Evolutionary conservation across 2,329 filamentous ascomycete genomes (phyloP).

Genomic region (Exutisphaerella laricina): DNA sequence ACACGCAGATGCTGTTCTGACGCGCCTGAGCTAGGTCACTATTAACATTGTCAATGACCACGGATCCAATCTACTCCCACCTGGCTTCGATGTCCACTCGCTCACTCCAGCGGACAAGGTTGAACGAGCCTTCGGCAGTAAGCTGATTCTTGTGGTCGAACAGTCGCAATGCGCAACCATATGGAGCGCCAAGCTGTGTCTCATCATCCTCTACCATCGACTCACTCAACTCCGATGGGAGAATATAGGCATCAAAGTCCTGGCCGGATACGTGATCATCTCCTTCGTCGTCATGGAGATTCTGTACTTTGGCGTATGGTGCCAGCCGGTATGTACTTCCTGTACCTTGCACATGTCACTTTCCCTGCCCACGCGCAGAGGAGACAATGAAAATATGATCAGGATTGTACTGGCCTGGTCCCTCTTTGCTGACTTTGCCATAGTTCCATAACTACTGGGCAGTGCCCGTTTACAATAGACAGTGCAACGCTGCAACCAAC

Average conservation of each 20-base stretch:
- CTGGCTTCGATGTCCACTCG: slow-evolving; percentile 41
- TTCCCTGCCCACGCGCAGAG: too few species aligned
- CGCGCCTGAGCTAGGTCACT: slow-evolving; percentile 27
- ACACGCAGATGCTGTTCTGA: not conserved
- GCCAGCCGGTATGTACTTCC: slow-evolving; percentile 34
- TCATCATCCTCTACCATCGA: slow-evolving; percentile 37
- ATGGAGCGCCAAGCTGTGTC: slow-evolving; percentile 37
- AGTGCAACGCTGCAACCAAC: slow-evolving; percentile 39
- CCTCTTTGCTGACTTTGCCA: not conserved
- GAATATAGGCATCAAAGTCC: slow-evolving; percentile 32
- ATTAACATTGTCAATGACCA: slow-evolving; percentile 41
- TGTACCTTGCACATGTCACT: too few species aligned
- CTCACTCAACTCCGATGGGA: slow-evolving; percentile 34
- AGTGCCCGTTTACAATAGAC: slow-evolving; percentile 28
- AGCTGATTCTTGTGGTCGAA: slow-evolving; percentile 37
- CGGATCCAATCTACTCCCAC: slow-evolving; percentile 42
- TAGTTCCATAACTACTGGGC: slow-evolving; percentile 9
- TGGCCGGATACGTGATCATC: slow-evolving; percentile 33
- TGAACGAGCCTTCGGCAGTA: slow-evolving; percentile 32
- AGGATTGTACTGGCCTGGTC: slow-evolving; percentile 36
- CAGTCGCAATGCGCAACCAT: slow-evolving; percentile 35
- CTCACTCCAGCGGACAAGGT: slow-evolving; percentile 28
- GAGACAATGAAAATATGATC: too few species aligned
- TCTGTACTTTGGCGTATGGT: slow-evolving; percentile 39
- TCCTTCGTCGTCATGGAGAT: slow-evolving; percentile 37